phyloP scores from a whole-genome alignment of 768 basidiomycete species.

The Tulasnella sp. region DNA sequence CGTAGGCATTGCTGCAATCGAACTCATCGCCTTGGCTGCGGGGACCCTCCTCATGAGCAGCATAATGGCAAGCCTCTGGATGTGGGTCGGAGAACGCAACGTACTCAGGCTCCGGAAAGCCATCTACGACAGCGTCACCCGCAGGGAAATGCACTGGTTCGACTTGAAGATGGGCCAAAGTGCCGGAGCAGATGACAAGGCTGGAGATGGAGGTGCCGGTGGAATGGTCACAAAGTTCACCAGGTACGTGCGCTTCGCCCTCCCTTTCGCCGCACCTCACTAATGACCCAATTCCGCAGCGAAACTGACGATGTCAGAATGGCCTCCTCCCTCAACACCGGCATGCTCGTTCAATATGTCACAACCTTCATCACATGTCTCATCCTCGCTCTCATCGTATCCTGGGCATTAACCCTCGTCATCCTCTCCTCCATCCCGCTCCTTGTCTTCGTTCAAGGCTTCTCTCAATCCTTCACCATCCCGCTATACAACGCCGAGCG shows the following conservation, averaged over 20 bases:
- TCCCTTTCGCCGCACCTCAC: neutral
- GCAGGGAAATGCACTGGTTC: conserved; percentile 85
- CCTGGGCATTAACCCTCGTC: conserved; percentile 82
- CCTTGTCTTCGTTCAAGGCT: conserved; percentile 67
- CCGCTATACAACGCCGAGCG: conserved; percentile 69
- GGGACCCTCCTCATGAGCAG: conserved; percentile 69
- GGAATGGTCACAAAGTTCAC: conserved; percentile 93
- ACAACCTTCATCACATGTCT: conserved; percentile 76
- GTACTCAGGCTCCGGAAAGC: conserved; percentile 59
- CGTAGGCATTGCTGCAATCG: conserved; percentile 57
- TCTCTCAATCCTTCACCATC: conserved; percentile 65
- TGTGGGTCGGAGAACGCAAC: conserved; percentile 79
- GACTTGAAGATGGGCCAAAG: conserved; percentile 62
- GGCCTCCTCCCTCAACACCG: conserved; percentile 75
- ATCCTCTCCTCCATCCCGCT: conserved; percentile 86
- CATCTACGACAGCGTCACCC: conserved; percentile 64
- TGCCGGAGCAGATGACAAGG: conserved; percentile 42
- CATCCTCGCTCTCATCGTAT: conserved; percentile 72
- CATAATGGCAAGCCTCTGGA: conserved; percentile 76
- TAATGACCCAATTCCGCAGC: conserved; percentile 42
- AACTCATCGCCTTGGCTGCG: conserved; percentile 62
- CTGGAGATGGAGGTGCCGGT: conserved; percentile 65
- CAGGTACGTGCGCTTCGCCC: conserved; percentile 45
- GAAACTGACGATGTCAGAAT: conserved; percentile 92
- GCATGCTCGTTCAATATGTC: conserved; percentile 73